Evolutionary conservation across 768 basidiomycete genomes (phyloP), one percentile per base, ranked within the genome.

Genomic region (Phylloporus sp.): DNA sequence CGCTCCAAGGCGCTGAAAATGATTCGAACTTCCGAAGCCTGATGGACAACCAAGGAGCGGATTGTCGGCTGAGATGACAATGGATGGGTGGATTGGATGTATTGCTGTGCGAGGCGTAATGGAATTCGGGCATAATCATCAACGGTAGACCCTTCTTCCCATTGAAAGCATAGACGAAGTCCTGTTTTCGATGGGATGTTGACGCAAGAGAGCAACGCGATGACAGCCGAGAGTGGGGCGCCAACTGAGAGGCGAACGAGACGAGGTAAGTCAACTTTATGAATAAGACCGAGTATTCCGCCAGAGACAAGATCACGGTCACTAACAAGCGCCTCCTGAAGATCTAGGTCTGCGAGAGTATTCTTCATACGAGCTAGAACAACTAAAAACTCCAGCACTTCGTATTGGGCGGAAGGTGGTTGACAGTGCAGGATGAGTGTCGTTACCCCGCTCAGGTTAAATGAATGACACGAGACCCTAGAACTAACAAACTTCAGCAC

Each of bases 321-420:
- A 9, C 36, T 54, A 4, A 68, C 62, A 7, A 73, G 59, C 10
- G 62, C 59, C 45, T 65, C 31, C 10, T 68, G 59, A 12, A 77
- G 61, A 46, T 67, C 60, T 2, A 76, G 64, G 10, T 57, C 53
- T 41, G 60, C 62, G 6, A 76, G 60, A 36, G n/a, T n/a, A n/a
- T 51, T 15, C 7, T 68, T 70, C 69, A 72, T 73, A 35, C 60
- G 51, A 15, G 58, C 44, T 3, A 78, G 64, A 8, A 60, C 60
- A 18, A 61, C 50, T 6, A 73, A 43, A 16, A 78, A 55, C 38
- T 71, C 65, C 7, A 43, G 41, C 26, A 59, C 58, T 12, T 63
- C 54, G 3, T 69, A 68, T n/a, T 62, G 64, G 15, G 60, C 46
- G 7, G 45, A 28, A 3, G 6, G 16, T n/a, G 65, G 53, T 28